Evolutionary conservation across 371 early-diverging fungal species (phyloP), one percentile per base, ranked within the genome.

Genomic region (Dichotomocladium elegans): DNA sequence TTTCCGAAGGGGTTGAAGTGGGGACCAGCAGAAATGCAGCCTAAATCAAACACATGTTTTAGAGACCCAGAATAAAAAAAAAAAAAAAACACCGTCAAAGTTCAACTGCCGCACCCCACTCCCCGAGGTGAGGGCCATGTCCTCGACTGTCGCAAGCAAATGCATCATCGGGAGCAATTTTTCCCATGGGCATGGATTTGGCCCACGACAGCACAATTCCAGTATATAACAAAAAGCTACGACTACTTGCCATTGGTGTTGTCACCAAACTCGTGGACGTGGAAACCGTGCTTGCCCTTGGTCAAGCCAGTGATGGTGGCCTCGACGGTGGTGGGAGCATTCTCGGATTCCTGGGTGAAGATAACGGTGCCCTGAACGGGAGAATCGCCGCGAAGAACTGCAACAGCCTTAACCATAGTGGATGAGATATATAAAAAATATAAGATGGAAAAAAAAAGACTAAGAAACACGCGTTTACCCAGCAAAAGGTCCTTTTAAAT

Each of bases 201-300:
- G n/a, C 9, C 9, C 34, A 33, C 9, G 34, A 33, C n/a, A 33
- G 9, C 9, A 33, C n/a, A 10, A 33, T 9, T n/a, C 34, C n/a
- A 9, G 10, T 33, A 10, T 33, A 9, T 33, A 9, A n/a, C 34
- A 33, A n/a, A 9, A 33, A n/a, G n/a, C 7, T 43, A 14, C 44
- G 27, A 47, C n/a, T 28, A 42, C 62, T 47, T 67, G 73, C 77
- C 91, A 68, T 88, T 87, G 72, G 89, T 89, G 78, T 88, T 88
- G 71, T 91, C 91, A 59, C 89, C 89, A 53, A 82, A 86, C 64
- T 77, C 81, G 71, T 94, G 95, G 53, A 94, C 74, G 72, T 94
- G 95, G 92, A 95, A 94, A 48, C 95, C 95, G 79, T 93, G 94
- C 59, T 83, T 76, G 58, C 93, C 94, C n/a, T 88, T 79, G 19